Evolutionary conservation across 257 asterid species (phyloP).

Genomic region (Rauvolfia tetraphylla): DNA sequence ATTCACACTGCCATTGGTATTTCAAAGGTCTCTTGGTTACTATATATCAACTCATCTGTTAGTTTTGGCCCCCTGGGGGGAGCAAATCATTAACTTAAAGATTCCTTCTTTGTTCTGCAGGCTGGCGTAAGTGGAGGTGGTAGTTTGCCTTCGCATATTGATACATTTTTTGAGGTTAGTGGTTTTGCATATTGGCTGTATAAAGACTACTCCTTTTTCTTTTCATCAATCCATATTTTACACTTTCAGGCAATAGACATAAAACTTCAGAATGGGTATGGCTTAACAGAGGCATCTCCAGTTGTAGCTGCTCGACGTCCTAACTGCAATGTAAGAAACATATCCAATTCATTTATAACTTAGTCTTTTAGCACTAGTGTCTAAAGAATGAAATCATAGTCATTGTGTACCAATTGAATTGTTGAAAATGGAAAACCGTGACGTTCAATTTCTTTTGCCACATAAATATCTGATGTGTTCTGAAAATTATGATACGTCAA

Average conservation of each 20-base stretch:
- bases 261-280: constrained; percentile 83
- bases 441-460: background rate
- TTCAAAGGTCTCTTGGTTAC: constrained; percentile 56
- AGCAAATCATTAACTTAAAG: background rate
- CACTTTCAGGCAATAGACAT: constrained; percentile 75
- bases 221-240: constrained; percentile 4
- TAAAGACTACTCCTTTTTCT: background rate
- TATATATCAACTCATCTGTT: constrained; percentile 6
- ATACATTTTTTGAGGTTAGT: constrained; percentile 80
- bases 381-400: background rate
- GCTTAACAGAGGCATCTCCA: constrained; percentile 92
- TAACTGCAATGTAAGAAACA: constrained; percentile 59
- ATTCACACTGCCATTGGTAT: constrained; percentile 70
- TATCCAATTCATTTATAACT: constrained; percentile 1
- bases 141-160: constrained; percentile 78
- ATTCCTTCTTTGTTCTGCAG: constrained; percentile 34
- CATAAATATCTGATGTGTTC: background rate
- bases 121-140: constrained; percentile 95
- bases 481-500: background rate
- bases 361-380: background rate
- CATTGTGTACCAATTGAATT: background rate
- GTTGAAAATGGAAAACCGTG: background rate
- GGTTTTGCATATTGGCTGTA: constrained; percentile 20
- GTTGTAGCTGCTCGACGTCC: constrained; percentile 78
- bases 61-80: background rate